Base-by-base conservation (phyloP, 2,329 filamentous ascomycete genomes). In the Cladorrhinum sp. region DNA sequence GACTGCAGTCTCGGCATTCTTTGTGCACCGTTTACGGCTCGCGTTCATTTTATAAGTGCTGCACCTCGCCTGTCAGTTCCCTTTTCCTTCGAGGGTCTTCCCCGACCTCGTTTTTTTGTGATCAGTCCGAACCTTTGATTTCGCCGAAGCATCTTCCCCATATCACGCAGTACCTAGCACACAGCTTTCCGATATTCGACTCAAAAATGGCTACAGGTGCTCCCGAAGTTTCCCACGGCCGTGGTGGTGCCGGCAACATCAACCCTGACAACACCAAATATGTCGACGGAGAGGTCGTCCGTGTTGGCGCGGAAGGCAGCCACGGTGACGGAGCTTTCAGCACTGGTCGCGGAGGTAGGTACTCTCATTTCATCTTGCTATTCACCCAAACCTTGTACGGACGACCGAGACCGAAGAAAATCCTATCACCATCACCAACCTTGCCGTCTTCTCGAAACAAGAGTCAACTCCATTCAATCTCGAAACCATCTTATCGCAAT, bases 171-270 rank as follows among this genome's bases (percentile, higher is more conserved):
- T 32, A 49, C 16, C 22, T 50, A 13, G 16, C 36, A 27, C 25
- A 27, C 25, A 16, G 25, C 20, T 16, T 22, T 24, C 13, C 55
- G 18, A 50, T 38, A 58, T 36, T 48, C 18, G 45, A 23, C 18
- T 41, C 13, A 23, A 52, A 25, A 52, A 78, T 77, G 73, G 58
- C 71, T 18, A 7, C 41, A 22, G 41, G 16, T 29, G 67, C 67
- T 13, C 66, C 75, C 56, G 82, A 85, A 70, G 79, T 85, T 56
- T 85, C 83, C 16, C 83, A 86, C 74, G 84, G 84, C 66, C 81
- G 84, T 64, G 84, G 84, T 62, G 84, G 84, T 66, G 82, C 81
- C 20, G 85, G 85, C 68, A 87, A 87, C 73, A 85, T 87, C 72
- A 79, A 77, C 64, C 71, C 74, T 32, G 85, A 87, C 70, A 72